Conservation (phyloP, 2,329 filamentous ascomycete species). For the Sporothrix sp. region DNA sequence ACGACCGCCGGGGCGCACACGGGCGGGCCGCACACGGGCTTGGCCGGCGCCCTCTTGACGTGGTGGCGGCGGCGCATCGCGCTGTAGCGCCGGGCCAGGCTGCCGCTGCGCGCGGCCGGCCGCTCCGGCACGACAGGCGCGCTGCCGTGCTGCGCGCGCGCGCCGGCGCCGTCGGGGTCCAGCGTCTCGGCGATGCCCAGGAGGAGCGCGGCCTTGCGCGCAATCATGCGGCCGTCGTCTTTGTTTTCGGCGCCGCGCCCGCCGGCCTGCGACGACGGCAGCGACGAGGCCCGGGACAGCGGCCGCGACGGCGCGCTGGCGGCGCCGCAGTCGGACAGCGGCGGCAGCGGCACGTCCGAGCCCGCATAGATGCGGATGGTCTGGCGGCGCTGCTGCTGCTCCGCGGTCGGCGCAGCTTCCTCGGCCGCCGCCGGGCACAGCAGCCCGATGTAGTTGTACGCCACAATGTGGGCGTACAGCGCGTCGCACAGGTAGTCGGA, state of each 20-base stretch:
- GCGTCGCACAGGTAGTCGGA: constrained; percentile 49
- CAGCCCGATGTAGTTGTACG: constrained; percentile 46
- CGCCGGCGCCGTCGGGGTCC: constrained; percentile 5
- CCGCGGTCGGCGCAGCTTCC: constrained; percentile 10
- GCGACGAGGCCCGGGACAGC: constrained; percentile 10
- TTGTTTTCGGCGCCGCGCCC: constrained; percentile 11
- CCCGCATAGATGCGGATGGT: constrained; percentile 15
- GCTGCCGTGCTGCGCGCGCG: not conserved
- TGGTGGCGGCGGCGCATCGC: constrained; percentile 7
- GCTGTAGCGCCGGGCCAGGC: constrained; percentile 12
- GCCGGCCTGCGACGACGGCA: constrained; percentile 3
- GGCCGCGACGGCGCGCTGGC: not conserved
- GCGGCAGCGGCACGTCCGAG: constrained; percentile 7
- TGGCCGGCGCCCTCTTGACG: not conserved
- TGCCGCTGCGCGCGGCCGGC: not conserved
- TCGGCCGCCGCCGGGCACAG: constrained; percentile 23
- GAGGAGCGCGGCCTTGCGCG: constrained; percentile 18
- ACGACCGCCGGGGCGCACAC: not conserved
- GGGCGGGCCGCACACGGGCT: too few species aligned
- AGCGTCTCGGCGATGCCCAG: constrained; percentile 14
- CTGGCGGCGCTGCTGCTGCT: constrained; percentile 9
- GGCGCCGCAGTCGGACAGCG: not conserved
- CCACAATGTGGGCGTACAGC: constrained; percentile 48
- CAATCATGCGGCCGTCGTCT: constrained; percentile 19
- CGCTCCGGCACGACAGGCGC: not conserved